Evolutionary conservation across 768 basidiomycete species (phyloP).

Genomic region (Tylopilus rubrobrunneus): DNA sequence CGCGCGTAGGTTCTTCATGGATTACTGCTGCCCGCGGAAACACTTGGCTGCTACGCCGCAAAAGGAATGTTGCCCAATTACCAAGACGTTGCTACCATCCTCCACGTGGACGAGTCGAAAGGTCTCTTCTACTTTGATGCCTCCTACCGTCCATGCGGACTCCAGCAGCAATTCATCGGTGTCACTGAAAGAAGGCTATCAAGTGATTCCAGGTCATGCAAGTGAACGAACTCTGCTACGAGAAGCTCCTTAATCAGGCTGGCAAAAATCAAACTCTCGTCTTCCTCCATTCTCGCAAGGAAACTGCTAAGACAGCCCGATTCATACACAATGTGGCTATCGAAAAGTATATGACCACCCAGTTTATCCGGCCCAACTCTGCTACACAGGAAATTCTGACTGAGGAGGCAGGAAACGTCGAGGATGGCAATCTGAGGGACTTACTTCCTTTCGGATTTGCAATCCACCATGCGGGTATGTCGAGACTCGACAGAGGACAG

Average conservation of each 20-base stretch:
- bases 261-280: slow-evolving; percentile 90
- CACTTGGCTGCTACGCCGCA: slow-evolving; percentile 22
- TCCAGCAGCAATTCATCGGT: slow-evolving; percentile 96
- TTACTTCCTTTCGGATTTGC: slow-evolving; percentile 95
- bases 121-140: slow-evolving; percentile 98
- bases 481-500: slow-evolving; percentile 87
- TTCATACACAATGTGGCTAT: slow-evolving; percentile 93
- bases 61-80: slow-evolving; percentile 86
- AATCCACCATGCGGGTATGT: slow-evolving; percentile 98
- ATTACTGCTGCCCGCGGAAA: slow-evolving; percentile 35
- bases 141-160: slow-evolving; percentile 87
- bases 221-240: slow-evolving; percentile 99
- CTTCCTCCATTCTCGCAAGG: slow-evolving; percentile 98
- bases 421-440: slow-evolving; percentile 81
- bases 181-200: slow-evolving; percentile 99
- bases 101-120: slow-evolving; percentile 87
- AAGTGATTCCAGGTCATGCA: slow-evolving; percentile 96
- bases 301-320: slow-evolving; percentile 96
- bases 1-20: slow-evolving; percentile 33
- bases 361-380: slow-evolving; percentile 92
- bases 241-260: slow-evolving; percentile 92
- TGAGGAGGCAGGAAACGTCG: slow-evolving; percentile 77
- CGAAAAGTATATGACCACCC: slow-evolving; percentile 94
- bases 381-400: slow-evolving; percentile 88
- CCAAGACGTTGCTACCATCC: slow-evolving; percentile 95